Percentiles rank a stretch among this genome's conserved stretches.
These are phyloP conservation scores for Gracilaria domingensis DNA, from an alignment of 23 red algal genomes.

Conservation along the genomic window DNA sequence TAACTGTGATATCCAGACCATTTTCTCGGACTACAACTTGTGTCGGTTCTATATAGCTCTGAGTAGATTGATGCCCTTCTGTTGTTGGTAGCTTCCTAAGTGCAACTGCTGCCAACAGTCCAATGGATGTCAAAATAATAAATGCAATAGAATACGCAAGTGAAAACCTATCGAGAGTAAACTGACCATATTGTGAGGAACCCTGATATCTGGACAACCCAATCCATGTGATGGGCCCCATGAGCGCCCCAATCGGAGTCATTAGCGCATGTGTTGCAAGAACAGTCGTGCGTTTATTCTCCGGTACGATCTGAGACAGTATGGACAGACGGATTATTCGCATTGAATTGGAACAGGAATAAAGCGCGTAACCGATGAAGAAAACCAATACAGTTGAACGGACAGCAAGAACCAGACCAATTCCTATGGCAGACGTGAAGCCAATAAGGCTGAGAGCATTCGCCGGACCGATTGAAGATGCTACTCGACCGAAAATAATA, in stretches of 20 bases:
- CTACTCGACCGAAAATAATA: slow-evolving; percentile 47
- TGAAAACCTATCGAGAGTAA: slow-evolving; percentile 57
- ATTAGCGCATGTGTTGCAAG: slow-evolving; percentile 60
- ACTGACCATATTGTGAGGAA: not conserved
- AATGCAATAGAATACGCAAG: slow-evolving; percentile 28
- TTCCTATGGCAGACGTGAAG: slow-evolving; percentile 25
- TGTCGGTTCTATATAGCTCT: not conserved
- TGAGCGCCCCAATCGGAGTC: slow-evolving; percentile 64
- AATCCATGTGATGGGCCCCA: slow-evolving; percentile 64
- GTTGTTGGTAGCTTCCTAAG: not conserved
- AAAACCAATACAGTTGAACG: slow-evolving; percentile 21
- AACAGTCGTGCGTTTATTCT: slow-evolving; percentile 48
- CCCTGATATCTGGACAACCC: slow-evolving; percentile 12
- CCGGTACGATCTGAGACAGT: slow-evolving; percentile 46
- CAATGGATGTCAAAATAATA: slow-evolving; percentile 20
- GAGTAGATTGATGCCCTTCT: not conserved
- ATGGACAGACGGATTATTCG: slow-evolving; percentile 61
- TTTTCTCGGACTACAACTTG: not conserved
- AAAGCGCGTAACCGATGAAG: slow-evolving; percentile 55
- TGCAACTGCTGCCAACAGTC: not conserved
- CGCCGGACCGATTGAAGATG: slow-evolving; percentile 35
- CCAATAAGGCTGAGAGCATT: slow-evolving; percentile 37
- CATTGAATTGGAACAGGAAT: slow-evolving; percentile 46
- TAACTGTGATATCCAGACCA: slow-evolving; percentile 28
- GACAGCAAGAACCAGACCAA: slow-evolving; percentile 28